These are phyloP conservation scores for Porcisia hertigi DNA, from an alignment of 208 protist genomes.

Conservation along the genomic window DNA sequence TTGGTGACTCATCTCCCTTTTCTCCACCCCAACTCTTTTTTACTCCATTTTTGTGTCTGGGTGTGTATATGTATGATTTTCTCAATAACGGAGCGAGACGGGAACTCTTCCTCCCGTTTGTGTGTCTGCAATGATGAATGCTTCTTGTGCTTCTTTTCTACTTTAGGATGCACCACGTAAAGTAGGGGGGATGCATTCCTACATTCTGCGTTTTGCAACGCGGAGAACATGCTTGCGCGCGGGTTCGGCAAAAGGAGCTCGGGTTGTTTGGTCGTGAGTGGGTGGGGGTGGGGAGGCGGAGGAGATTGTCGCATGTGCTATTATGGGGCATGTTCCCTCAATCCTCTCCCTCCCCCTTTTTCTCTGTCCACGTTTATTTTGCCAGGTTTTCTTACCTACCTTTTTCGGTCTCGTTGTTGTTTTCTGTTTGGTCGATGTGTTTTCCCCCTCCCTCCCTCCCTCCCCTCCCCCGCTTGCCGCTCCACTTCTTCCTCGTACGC, in stretches of 20 bases:
- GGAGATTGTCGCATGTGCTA: not conserved
- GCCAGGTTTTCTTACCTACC: not conserved
- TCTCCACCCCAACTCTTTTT: not conserved
- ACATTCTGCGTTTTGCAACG: not conserved
- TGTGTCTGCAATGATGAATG: not conserved
- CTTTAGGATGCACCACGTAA: not conserved
- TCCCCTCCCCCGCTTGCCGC: no score
- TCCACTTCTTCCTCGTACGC: no score
- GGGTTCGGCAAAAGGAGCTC: not conserved
- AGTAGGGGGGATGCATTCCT: no score
- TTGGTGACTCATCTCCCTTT: not conserved
- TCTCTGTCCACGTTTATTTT: not conserved
- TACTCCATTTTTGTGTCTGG: not conserved
- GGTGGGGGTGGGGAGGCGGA: not conserved
- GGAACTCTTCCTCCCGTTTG: not conserved
- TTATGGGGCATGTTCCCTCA: not conserved
- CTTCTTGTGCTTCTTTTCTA: conserved; percentile 11
- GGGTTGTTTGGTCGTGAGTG: not conserved
- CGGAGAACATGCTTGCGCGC: not conserved
- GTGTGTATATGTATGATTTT: conserved; percentile 12
- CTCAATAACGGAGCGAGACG: conserved; percentile 9
- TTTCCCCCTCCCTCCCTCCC: not conserved
- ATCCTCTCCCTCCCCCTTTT: not conserved
- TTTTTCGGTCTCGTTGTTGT: conserved; percentile 6
- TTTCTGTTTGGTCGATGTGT: conserved; percentile 1